Evolutionary conservation across 2,329 filamentous ascomycete genomes (phyloP), one percentile per base, ranked within the genome.

Genomic region (Penicillium sp.): DNA sequence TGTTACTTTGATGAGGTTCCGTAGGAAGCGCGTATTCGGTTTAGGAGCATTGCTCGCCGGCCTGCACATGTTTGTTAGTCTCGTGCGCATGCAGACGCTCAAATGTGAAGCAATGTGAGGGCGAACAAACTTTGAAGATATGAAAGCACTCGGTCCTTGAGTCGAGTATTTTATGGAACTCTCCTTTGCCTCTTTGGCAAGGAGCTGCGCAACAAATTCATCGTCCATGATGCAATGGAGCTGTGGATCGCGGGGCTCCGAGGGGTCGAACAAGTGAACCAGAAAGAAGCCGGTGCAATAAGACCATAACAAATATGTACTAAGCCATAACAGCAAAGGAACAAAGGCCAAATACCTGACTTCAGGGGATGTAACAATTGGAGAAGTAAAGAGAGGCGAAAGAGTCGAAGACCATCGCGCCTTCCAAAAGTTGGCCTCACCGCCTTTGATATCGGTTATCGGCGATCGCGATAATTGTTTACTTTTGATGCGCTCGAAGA

Each of bases 21-120:
- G 84, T 35, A 99, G 74, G 66, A 97, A 97, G 29, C 87, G 81
- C 0, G 88, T 96, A 63, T 99, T 97, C 3, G 92, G 91, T 66
- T 92, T 96, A 0, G 88, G 89, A 55, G 79, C 81, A 44, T 84
- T 81, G 58, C 80, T 80, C 38, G 80, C 72, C 49, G 84, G 81
- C 63, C 82, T 89, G 37, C 19, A 50, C 53, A 40, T 30, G 22
- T 7, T 45, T 41, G 34, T 56, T 3, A 54, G 53, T 35, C 14
- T 35, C 14, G 10, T 25, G 11, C 14, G 10, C 3, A 14, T 30
- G 14, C 19, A 43, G 16, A 18, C n/a, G 8, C 27, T 13, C 29
- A 25, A 25, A 4, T 25, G 38, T 35, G 46, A 25, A 25, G 22
- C 22, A 25, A 25, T 6, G 39, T 16, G 7, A 22, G 3, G 9